Evolutionary conservation across 148 eudicot genomes (phyloP), one percentile per base, ranked within the genome.

Genomic region (Vaccinium darrowii): DNA sequence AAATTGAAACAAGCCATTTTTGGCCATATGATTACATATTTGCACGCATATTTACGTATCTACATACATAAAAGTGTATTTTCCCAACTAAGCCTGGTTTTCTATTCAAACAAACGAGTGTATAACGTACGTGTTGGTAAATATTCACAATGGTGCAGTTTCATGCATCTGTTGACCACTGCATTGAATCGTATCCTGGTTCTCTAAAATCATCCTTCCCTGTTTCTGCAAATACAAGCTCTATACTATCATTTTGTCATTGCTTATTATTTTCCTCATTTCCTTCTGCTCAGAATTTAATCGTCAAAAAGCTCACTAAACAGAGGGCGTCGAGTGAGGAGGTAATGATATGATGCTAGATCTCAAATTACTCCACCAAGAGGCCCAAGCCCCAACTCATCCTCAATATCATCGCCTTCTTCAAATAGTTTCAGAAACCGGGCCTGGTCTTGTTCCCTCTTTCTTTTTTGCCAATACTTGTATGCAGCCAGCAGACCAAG

Each of bases 401-500:
- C 98, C 79, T 94, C 95, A 39, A 94, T 83, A 69, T 93, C 93
- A 87, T 92, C 98, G 16, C 85, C 89, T 8, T 95, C 98, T 80
- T 97, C 98, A 86, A 97, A 97, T 53, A 97, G 93, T 90, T 88
- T 90, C 72, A 94, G 85, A 85, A 97, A 97, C 30, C 95, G 92
- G n/a, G 97, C 97, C 82, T 97, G 99, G 36, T 94, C 94, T 84
- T 92, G 90, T 82, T 90, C 90, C 83, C 93, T 93, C 90, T 86
- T 97, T 77, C 92, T 92, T 90, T 88, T 94, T 84, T 87, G 91
- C 94, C 95, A 94, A 82, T 78, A 90, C 88, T 92, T 95, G 85
- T 89, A 90, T 9, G 84, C 94, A n/a, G 89, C 89, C 23, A 89
- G 76, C 72, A 90, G 49, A 30, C 88, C 96, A 80, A 86, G 13